Conservation (phyloP, 148 eudicot species). For the Euryodendron excelsum region DNA sequence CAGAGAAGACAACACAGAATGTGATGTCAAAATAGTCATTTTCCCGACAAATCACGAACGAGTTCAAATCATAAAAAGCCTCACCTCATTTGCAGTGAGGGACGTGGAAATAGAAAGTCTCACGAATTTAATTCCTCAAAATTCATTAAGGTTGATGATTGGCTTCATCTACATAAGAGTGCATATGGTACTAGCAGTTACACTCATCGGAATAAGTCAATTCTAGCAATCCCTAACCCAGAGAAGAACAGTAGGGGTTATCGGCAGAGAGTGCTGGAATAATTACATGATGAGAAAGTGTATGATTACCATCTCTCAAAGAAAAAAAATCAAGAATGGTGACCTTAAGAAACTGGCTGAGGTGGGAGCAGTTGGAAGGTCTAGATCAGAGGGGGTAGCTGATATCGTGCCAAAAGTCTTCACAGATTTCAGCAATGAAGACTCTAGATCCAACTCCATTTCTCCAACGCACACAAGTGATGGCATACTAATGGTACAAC, state of each 20-base stretch:
- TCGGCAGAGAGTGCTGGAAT: neutral
- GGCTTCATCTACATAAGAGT: constrained; percentile 11
- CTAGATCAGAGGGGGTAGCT: neutral
- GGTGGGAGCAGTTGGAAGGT: constrained; percentile 6
- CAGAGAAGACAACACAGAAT: constrained; percentile 11
- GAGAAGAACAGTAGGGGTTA: constrained; percentile 7
- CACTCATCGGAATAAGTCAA: constrained; percentile 1
- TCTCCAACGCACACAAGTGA: neutral
- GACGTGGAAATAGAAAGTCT: neutral
- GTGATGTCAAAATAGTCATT: neutral
- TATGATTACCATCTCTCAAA: neutral
- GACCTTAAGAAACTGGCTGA: neutral
- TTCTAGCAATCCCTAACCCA: constrained; percentile 17
- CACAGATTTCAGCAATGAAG: neutral
- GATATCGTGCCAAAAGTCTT: neutral
- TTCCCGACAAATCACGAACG: constrained; percentile 7
- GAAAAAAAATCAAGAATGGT: neutral
- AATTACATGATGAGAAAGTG: constrained; percentile 1
- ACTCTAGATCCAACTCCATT: neutral
- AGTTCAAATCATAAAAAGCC: neutral
- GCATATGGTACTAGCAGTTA: neutral
- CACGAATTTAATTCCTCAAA: constrained; percentile 10
- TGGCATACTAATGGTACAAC: neutral
- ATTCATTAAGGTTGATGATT: constrained; percentile 7
- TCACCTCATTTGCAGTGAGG: neutral